Base-by-base conservation (phyloP, 225 moss, liverwort and hornwort genomes). In the Climacium dendroides region DNA sequence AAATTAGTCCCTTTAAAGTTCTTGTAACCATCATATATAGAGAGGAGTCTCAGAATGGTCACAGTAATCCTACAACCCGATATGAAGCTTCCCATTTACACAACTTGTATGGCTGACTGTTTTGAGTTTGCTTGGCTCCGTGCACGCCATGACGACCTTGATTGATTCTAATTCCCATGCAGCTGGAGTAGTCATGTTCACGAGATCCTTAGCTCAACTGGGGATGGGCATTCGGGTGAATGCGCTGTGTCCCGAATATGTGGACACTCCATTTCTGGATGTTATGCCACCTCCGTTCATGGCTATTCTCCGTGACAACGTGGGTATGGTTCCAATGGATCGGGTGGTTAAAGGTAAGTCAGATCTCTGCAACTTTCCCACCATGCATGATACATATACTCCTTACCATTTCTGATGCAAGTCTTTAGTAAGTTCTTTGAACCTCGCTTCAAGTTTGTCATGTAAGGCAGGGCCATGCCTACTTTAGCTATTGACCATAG, bases 161-260 rank as follows among this genome's bases (percentile, higher is more conserved):
- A 32, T 14, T 50, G 50, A 50, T 50, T 50, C 50, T 50, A 50
- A 50, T 50, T 50, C 50, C 50, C 15, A 14, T 50, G 50, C 50
- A 50, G 50, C 50, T 50, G 50, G 96, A 61, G 95, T 94, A 22
- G 91, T 78, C 79, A 87, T 94, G 92, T 97, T 97, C 78, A 93
- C 96, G 64, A 79, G 79, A 41, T 78, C 78, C n/a, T 78, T 78
- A 58, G 78, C 78, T 11, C 39, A 57, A 7, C 28, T 78, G 28
- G 78, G 78, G 57, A 89, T 94, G 80, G 92, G 94, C 66, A 95
- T 97, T 81, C 95, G 97, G 41, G 94, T 93, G 83, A 97, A 95
- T 74, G 95, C 86, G 23, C 48, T 96, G 54, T 95, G 94, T 91
- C 95, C 96, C n/a, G 96, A 96, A 43, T 86, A 23, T 52, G 71